phyloP scores from a whole-genome alignment of 2,329 filamentous ascomycete genomes.

The Grosmannia clavigera region DNA sequence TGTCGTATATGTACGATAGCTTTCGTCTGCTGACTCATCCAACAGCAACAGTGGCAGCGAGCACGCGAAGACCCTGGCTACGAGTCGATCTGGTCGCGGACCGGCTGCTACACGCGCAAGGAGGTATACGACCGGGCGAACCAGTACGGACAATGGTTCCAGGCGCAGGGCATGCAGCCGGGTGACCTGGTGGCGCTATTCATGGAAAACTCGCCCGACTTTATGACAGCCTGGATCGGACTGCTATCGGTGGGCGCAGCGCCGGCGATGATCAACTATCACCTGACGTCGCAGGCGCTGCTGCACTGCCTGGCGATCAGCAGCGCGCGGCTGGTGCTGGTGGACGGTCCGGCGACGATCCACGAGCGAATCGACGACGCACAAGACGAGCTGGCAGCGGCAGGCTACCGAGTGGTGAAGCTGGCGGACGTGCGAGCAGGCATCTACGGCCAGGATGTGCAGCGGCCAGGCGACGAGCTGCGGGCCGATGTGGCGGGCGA shows the following conservation, averaged over 20 bases:
- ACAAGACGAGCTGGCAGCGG: constrained; percentile 32
- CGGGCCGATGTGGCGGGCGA: constrained; percentile 36
- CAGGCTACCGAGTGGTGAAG: constrained; percentile 41
- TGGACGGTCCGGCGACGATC: constrained; percentile 43
- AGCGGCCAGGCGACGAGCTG: constrained; percentile 40
- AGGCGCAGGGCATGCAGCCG: constrained; percentile 42
- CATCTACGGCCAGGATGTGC: constrained; percentile 16
- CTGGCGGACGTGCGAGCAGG: constrained; percentile 35
- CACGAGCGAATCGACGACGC: constrained; percentile 46
- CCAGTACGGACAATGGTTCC: constrained; percentile 51
- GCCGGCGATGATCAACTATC: constrained; percentile 60
- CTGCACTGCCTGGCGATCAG: constrained; percentile 52
- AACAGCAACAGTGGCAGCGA: constrained; percentile 16
- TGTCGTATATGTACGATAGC: too few species aligned
- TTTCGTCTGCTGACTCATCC: not conserved
- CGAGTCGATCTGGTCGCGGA: constrained; percentile 55
- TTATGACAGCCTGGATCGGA: constrained; percentile 53
- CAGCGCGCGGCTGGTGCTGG: constrained; percentile 41
- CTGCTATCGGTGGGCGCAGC: constrained; percentile 54
- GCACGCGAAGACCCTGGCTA: constrained; percentile 38
- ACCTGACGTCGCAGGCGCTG: constrained; percentile 50
- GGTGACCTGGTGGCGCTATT: constrained; percentile 53
- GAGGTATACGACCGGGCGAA: constrained; percentile 42
- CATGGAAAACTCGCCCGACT: constrained; percentile 55
- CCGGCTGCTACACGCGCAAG: constrained; percentile 45